Percentiles rank a stretch among this genome's conserved stretches.
Conservation (phyloP, 805 yeast genomes). For the Sugiyamaella marilandica region DNA sequence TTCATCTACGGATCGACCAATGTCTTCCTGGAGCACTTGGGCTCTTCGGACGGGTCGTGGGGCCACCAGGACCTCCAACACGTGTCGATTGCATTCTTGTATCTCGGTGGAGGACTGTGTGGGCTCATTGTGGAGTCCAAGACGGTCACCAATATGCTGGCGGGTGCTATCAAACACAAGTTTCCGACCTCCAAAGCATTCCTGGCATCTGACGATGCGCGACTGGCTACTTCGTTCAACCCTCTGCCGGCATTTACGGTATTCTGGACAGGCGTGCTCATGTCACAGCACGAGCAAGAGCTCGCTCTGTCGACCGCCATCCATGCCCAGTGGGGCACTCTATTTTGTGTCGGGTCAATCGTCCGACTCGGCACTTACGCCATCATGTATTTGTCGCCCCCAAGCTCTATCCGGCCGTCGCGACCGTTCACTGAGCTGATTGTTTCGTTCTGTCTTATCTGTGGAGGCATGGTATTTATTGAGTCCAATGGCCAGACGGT, state of each 20-base stretch:
- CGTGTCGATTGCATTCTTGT: conserved; percentile 85
- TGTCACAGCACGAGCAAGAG: conserved; percentile 93
- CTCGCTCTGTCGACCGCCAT: conserved; percentile 69
- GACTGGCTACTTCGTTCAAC: conserved; percentile 63
- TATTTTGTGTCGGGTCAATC: conserved; percentile 76
- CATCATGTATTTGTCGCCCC: conserved; percentile 43
- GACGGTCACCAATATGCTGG: conserved; percentile 26
- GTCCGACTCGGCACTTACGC: conserved; percentile 65
- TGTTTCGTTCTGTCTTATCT: conserved; percentile 68
- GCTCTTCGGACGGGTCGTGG: conserved; percentile 77
- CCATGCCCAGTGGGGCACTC: conserved; percentile 89
- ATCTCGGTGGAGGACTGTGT: conserved; percentile 85
- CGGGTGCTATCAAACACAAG: conserved; percentile 17
- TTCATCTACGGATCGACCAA: conserved; percentile 87
- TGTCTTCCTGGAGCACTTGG: conserved; percentile 84
- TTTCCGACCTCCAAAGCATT: conserved; percentile 2
- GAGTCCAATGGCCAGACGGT: conserved; percentile 85
- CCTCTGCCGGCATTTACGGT: conserved; percentile 92
- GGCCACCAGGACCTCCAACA: conserved; percentile 86
- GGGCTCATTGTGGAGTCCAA: conserved; percentile 76
- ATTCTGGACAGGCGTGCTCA: conserved; percentile 92
- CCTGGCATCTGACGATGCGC: conserved; percentile 9
- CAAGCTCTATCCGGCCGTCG: conserved; percentile 41
- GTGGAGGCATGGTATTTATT: conserved; percentile 92
- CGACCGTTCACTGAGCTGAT: conserved; percentile 86